Conservation (phyloP, 1,284 basidiomycete genomes). For the Sporisorium scitamineum region DNA sequence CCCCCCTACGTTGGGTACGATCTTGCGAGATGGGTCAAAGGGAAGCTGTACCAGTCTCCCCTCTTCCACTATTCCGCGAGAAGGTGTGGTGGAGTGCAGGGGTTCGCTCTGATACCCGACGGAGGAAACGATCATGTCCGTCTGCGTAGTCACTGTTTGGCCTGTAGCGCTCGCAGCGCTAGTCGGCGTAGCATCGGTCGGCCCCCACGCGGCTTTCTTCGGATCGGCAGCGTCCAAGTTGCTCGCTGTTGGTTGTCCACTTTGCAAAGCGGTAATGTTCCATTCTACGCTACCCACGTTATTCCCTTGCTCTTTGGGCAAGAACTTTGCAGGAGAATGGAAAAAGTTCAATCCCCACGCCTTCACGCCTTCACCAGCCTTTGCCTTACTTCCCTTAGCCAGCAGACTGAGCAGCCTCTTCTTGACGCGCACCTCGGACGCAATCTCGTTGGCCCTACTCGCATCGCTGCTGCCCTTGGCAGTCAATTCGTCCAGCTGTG, state of each 20-base stretch:
- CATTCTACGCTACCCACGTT: conserved; percentile 47
- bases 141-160: conserved; percentile 73
- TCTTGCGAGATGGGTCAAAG: conserved; percentile 26
- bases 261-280: conserved; percentile 47
- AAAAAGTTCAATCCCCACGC: conserved; percentile 63
- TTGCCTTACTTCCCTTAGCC: conserved; percentile 76
- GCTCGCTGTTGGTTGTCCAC: conserved; percentile 20
- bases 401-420: conserved; percentile 76
- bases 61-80: conserved; percentile 1
- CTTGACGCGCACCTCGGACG: conserved; percentile 69
- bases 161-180: conserved; percentile 72
- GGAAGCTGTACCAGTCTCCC: conserved; percentile 28
- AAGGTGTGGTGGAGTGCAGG: conserved; percentile 45
- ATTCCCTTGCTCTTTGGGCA: conserved; percentile 8
- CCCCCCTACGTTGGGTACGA: conserved; percentile 62
- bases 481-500: conserved; percentile 40
- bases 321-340: conserved; percentile 56
- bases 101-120: conserved; percentile 87
- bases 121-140: conserved; percentile 86
- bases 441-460: conserved; percentile 23
- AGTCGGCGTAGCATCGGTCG: conserved; percentile 8
- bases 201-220: conserved; percentile 33
- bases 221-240: conserved; percentile 40
- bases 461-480: conserved; percentile 22
- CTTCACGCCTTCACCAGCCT: conserved; percentile 36